Base-by-base conservation (phyloP, 768 basidiomycete genomes). In the Suillus alpinus region DNA sequence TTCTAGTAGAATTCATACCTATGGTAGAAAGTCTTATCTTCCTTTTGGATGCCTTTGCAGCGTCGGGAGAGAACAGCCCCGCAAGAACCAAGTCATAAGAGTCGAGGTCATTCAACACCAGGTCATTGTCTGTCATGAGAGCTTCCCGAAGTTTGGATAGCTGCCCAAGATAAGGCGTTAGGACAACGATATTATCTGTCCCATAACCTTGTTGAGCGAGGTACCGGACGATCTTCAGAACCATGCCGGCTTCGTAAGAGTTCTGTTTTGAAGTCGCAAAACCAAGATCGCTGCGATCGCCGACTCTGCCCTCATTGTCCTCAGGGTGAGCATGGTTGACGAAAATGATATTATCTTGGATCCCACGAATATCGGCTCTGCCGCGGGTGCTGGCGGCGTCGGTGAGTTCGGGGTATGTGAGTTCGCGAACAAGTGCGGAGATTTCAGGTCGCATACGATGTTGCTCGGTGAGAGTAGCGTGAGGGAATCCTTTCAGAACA, bases 361-460 rank as follows among this genome's bases (percentile, higher is more conserved):
- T 61, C 18, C 86, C 86, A 0, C 75, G 76, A 23, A 86, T 66
- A 62, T 81, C 67, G 0, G 80, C 81, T 1, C 85, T 80, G 53
- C 71, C 75, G 26, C 67, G 39, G 0, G 86, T 87, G 5, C 59
- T 66, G 1, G 75, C 66, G 0, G 83, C 84, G 60, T 88, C 86
- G 1, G 73, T 59, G 14, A 87, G 80, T 26, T 85, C 82, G 0
- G 83, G 84, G 62, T 87, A 87, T 0, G 86, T 87, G 12, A 88
- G 77, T 13, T 75, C 61, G 8, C 86, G 79, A 43, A 88, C 78
- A 26, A 86, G 74, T 0, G 76, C 65, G 18, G 86, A 84, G 13
- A 88, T 86, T 62, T 87, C 86, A 1, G 86, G 86, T 6, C 85
- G 77, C 86, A 88, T 88, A 20, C 86, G 81, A 66, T 87, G 86